Percentiles rank a stretch among this genome's conserved stretches.
These are phyloP conservation scores for Skeletonema marinoi DNA, from an alignment of 108 stramenopile species.

Conservation along the genomic window DNA sequence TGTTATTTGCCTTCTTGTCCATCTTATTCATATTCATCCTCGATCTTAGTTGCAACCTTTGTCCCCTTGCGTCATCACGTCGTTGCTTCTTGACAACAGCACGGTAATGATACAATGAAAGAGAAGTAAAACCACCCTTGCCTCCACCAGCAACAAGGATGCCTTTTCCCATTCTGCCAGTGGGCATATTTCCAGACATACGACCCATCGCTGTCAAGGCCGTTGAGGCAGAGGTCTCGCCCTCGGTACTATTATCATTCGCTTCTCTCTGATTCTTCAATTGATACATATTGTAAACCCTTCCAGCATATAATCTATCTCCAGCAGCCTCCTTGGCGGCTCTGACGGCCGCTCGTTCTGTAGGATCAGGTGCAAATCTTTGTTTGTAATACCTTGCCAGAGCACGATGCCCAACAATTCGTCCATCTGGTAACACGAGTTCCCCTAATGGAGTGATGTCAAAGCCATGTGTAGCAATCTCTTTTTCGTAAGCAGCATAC, in stretches of 20 bases:
- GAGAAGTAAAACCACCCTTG: conserved; percentile 61
- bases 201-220: conserved; percentile 5
- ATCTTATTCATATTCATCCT: conserved; percentile 76
- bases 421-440: conserved; percentile 85
- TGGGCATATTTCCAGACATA: conserved; percentile 7
- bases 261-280: conserved; percentile 10
- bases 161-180: conserved; percentile 63
- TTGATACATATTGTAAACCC: conserved; percentile 59
- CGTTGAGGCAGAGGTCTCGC: conserved; percentile 8
- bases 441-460: conserved; percentile 89
- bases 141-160: conserved; percentile 57
- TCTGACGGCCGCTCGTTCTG: conserved; percentile 56
- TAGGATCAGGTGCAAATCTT: conserved; percentile 54
- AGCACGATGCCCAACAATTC: conserved; percentile 87
- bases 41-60: conserved; percentile 56
- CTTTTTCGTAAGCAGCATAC: conserved; percentile 75
- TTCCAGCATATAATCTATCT: conserved; percentile 75
- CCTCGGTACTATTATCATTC: conserved; percentile 5
- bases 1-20: conserved; percentile 87
- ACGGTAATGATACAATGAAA: conserved; percentile 85
- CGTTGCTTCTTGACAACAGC: conserved; percentile 85
- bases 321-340: conserved; percentile 77
- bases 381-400: conserved; percentile 85
- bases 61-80: conserved; percentile 62
- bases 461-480: conserved; percentile 81